phyloP scores from a whole-genome alignment of 2,329 filamentous ascomycete species.

The Penicillium janthinellum region DNA sequence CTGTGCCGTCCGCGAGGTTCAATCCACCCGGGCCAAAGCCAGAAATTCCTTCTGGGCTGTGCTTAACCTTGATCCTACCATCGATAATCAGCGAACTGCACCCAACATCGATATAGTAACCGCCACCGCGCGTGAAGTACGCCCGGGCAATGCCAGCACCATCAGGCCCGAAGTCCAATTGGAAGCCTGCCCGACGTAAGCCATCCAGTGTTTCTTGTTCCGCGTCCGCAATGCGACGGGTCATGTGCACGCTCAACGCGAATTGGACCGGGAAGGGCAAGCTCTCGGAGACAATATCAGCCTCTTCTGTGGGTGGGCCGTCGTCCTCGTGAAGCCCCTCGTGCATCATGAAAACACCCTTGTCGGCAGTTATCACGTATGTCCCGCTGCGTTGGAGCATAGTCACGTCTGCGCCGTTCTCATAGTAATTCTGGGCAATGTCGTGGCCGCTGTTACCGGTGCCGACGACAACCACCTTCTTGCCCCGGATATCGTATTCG shows the following conservation, averaged over 20 bases:
- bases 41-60: conserved; percentile 56
- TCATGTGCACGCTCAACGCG: conserved; percentile 47
- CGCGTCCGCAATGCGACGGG: conserved; percentile 43
- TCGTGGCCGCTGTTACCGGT: conserved; percentile 55
- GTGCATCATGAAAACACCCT: conserved; percentile 48
- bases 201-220: conserved; percentile 50
- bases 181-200: conserved; percentile 51
- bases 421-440: conserved; percentile 54
- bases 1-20: conserved; percentile 56
- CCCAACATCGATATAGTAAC: conserved; percentile 63
- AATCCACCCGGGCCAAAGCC: conserved; percentile 52
- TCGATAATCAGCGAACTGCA: conserved; percentile 57
- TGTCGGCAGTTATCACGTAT: conserved; percentile 52
- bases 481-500: conserved; percentile 39
- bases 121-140: conserved; percentile 54
- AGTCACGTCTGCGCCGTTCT: conserved; percentile 54
- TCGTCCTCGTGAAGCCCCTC: conserved; percentile 51
- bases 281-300: conserved; percentile 52
- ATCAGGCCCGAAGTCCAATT: conserved; percentile 43
- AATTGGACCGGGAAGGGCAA: conserved; percentile 53
- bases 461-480: conserved; percentile 53
- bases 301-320: conserved; percentile 53
- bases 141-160: conserved; percentile 47
- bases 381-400: conserved; percentile 58
- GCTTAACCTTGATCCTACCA: conserved; percentile 63